Percentiles rank a stretch among this genome's conserved stretches.
These are phyloP conservation scores for Hysterium pulicare DNA, from an alignment of 2,329 filamentous ascomycete genomes.

Conservation along the genomic window DNA sequence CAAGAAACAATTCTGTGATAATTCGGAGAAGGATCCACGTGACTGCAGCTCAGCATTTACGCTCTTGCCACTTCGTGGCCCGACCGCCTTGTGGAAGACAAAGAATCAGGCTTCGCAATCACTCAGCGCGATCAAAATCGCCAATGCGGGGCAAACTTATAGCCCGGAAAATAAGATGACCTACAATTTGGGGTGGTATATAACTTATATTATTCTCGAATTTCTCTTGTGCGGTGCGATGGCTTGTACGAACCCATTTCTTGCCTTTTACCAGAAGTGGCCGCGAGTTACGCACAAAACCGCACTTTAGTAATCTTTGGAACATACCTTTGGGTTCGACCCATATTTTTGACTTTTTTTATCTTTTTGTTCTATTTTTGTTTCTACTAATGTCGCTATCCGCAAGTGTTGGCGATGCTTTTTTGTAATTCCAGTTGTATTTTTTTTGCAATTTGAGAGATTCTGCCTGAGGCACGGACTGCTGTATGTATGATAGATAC, in stretches of 20 bases:
- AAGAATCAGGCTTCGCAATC: too few relatives aligned
- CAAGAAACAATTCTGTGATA: too few relatives aligned
- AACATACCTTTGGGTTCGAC: conserved; percentile 44
- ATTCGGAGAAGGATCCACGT: too few relatives aligned
- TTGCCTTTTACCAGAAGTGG: conserved; percentile 80
- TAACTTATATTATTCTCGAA: conserved; percentile 13
- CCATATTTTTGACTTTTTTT: conserved; percentile 31
- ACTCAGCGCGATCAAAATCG: too few relatives aligned
- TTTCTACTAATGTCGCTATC: conserved; percentile 2
- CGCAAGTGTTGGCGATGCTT: too few relatives aligned
- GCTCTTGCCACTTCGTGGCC: too few relatives aligned
- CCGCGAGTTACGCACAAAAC: conserved; percentile 62
- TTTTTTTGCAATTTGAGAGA: too few relatives aligned
- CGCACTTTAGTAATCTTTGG: conserved; percentile 60
- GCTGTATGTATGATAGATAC: too few relatives aligned
- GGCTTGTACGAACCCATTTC: conserved; percentile 70
- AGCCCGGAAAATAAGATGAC: conserved; percentile 7
- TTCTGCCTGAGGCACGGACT: too few relatives aligned
- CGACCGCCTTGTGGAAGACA: too few relatives aligned
- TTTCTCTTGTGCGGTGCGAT: conserved; percentile 58
- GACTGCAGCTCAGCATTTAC: too few relatives aligned
- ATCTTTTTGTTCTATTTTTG: conserved; percentile 28
- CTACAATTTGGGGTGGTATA: conserved; percentile 10
- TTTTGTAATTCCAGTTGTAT: too few relatives aligned
- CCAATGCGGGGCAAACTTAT: conserved; percentile 20